Evolutionary conservation across 176 grass and related monocot genomes (phyloP).

Genomic region (Pontederia paniculata): DNA sequence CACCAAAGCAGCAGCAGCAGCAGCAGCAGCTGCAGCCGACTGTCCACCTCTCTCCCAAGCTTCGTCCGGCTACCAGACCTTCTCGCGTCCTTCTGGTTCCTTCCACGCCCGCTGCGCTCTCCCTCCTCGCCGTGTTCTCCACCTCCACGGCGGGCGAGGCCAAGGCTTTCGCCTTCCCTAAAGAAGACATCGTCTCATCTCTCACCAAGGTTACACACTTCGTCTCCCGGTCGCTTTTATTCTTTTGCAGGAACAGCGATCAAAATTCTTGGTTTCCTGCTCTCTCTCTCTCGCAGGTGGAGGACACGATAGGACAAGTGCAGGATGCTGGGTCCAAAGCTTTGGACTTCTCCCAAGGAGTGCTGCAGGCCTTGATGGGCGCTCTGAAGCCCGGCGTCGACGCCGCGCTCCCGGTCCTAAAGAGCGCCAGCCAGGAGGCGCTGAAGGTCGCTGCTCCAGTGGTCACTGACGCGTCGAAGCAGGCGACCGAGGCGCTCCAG

Average conservation of each 20-base stretch:
- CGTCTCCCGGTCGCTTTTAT: neutral
- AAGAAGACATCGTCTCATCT: constrained; percentile 57
- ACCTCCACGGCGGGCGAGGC: constrained; percentile 23
- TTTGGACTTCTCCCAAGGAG: constrained; percentile 27
- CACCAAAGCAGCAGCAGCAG: constrained; percentile 1
- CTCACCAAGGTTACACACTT: constrained; percentile 33
- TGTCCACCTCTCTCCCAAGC: neutral
- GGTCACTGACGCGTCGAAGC: constrained; percentile 52
- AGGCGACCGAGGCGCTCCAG: constrained; percentile 56
- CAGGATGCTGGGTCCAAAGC: constrained; percentile 32
- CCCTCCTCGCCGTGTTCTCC: neutral
- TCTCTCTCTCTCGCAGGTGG: constrained; percentile 25
- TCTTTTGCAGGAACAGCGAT: neutral
- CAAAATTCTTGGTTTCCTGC: too few relatives aligned
- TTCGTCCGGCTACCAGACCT: neutral
- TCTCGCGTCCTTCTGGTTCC: neutral
- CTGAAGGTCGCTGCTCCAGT: constrained; percentile 69
- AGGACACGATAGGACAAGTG: constrained; percentile 54
- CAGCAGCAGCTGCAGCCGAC: neutral
- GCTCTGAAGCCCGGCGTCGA: constrained; percentile 48
- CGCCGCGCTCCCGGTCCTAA: constrained; percentile 45
- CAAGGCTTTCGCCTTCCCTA: constrained; percentile 48
- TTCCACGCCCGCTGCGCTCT: constrained; percentile 6
- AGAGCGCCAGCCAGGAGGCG: constrained; percentile 52
- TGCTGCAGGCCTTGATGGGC: constrained; percentile 42